Evolutionary conservation across 2,329 filamentous ascomycete species (phyloP).

Genomic region (Penicillium sp.): DNA sequence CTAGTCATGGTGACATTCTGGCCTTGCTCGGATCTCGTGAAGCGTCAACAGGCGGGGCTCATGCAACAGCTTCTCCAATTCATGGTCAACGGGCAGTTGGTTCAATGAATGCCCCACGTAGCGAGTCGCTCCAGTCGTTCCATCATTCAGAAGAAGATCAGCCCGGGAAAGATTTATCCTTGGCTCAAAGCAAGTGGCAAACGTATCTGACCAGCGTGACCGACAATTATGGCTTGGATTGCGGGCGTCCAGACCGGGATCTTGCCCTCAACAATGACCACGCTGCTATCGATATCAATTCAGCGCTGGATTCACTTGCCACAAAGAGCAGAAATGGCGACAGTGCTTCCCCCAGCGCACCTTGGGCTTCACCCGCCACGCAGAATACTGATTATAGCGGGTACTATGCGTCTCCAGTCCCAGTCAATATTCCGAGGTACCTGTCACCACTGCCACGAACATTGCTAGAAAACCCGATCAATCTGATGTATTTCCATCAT

Average conservation of each 20-base stretch:
- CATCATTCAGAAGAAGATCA: slow-evolving; percentile 8
- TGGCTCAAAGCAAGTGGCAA: slow-evolving; percentile 35
- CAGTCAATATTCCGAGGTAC: slow-evolving; percentile 64
- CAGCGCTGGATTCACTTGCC: slow-evolving; percentile 41
- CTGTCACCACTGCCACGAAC: slow-evolving; percentile 61
- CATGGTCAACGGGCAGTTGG: not conserved
- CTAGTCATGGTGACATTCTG: slow-evolving; percentile 2
- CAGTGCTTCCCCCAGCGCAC: not conserved
- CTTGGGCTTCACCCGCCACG: slow-evolving; percentile 1
- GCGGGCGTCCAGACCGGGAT: slow-evolving; percentile 71
- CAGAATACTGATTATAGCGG: slow-evolving; percentile 58
- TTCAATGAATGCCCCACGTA: slow-evolving; percentile 6
- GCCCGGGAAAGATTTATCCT: slow-evolving; percentile 14
- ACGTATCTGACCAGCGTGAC: slow-evolving; percentile 39
- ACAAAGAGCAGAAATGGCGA: slow-evolving; percentile 8
- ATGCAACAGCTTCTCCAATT: slow-evolving; percentile 5
- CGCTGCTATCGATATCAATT: slow-evolving; percentile 63
- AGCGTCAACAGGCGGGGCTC: not conserved
- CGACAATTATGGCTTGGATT: slow-evolving; percentile 69
- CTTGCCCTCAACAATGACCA: slow-evolving; percentile 72
- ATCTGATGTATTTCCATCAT: slow-evolving; percentile 74
- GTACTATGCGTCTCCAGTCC: slow-evolving; percentile 72
- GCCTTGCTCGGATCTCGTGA: slow-evolving; percentile 15
- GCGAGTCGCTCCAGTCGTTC: slow-evolving; percentile 6
- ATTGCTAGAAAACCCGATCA: slow-evolving; percentile 75